Conservation (phyloP, 306 rosid genomes). For the Boehmeria nivea region DNA sequence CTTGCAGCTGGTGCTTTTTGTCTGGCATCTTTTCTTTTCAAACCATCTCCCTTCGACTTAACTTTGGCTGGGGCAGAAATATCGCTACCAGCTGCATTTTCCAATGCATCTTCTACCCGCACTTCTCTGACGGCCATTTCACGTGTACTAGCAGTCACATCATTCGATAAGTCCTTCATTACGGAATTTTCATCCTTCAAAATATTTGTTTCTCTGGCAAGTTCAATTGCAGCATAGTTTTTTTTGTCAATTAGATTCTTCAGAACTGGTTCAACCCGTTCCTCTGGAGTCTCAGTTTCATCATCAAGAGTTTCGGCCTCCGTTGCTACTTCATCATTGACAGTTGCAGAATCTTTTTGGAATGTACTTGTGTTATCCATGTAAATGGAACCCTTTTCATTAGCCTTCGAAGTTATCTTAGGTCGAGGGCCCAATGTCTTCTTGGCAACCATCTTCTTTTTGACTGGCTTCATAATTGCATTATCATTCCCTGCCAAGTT, state of each 20-base stretch:
- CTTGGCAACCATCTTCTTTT: conserved; percentile 45
- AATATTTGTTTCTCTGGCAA: conserved; percentile 17
- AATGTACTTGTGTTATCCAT: conserved; percentile 24
- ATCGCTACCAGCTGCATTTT: conserved; percentile 10
- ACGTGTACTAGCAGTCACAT: conserved; percentile 6
- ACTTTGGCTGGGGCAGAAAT: conserved; percentile 22
- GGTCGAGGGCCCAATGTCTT: conserved; percentile 59
- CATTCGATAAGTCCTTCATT: conserved; percentile 21
- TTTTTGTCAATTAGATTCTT: conserved; percentile 28
- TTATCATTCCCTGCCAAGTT: conserved; percentile 30
- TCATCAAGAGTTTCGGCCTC: conserved; percentile 38
- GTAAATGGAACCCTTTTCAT: conserved; percentile 36
- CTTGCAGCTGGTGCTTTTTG: conserved; percentile 31
- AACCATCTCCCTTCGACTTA: conserved; percentile 25
- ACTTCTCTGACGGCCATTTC: conserved; percentile 30
- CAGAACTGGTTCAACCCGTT: conserved; percentile 32
- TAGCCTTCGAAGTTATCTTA: conserved; percentile 34
- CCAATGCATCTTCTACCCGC: conserved; percentile 24
- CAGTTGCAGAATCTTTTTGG: conserved; percentile 27
- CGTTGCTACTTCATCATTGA: conserved; percentile 18
- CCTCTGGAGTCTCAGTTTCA: conserved; percentile 71
- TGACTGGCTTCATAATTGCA: conserved; percentile 25
- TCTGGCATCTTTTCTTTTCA: conserved; percentile 30
- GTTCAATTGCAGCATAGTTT: conserved; percentile 18
- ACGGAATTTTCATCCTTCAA: conserved; percentile 24